Evolutionary conservation across 192 early-diverging fungal species (phyloP).

Genomic region (Dispira simplex): DNA sequence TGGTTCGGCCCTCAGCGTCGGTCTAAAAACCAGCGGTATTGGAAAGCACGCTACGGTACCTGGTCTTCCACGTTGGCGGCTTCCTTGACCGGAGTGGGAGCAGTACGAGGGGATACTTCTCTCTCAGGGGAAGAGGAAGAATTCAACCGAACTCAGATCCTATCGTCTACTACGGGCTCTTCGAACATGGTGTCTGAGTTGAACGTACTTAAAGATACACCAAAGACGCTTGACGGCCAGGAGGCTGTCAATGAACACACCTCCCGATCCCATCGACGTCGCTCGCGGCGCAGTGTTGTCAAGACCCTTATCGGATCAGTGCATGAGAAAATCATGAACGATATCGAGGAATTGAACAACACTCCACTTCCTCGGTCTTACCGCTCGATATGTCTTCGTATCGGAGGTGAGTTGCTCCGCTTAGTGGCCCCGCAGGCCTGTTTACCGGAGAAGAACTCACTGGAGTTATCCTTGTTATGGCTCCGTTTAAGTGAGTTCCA

Average conservation of each 20-base stretch:
- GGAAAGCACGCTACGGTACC: constrained; percentile 7
- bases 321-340: not conserved
- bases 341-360: constrained; percentile 1
- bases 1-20: constrained; percentile 3
- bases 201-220: too few relatives aligned
- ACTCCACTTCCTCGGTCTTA: constrained; percentile 10
- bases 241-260: too few relatives aligned
- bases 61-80: not conserved
- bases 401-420: not conserved
- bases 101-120: not conserved
- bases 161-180: not conserved
- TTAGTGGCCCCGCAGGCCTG: constrained; percentile 9
- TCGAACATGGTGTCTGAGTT: not conserved
- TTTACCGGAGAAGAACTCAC: constrained; percentile 1
- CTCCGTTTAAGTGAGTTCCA: constrained; percentile 11
- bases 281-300: not conserved
- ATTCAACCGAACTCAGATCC: not conserved
- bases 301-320: not conserved
- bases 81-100: not conserved
- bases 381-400: constrained; percentile 5
- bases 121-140: not conserved
- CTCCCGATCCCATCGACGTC: not conserved
- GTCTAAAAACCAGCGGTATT: not conserved
- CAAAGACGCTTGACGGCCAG: too few relatives aligned
- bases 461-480: constrained; percentile 1